phyloP scores from a whole-genome alignment of 768 basidiomycete species.

The Lentinula guzmanii region DNA sequence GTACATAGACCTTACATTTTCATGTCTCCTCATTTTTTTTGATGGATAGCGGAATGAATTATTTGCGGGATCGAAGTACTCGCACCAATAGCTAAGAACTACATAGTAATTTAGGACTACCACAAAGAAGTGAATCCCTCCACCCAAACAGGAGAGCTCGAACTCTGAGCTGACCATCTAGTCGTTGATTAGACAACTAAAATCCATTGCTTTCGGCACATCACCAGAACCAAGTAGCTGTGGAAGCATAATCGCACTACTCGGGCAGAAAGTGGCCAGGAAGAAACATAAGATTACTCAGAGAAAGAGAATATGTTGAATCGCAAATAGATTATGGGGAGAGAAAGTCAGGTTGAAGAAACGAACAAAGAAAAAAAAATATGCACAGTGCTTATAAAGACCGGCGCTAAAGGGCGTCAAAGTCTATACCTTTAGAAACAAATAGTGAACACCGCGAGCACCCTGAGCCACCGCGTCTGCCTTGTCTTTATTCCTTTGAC shows the following conservation, averaged over 20 bases:
- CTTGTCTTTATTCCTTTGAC: too few relatives aligned
- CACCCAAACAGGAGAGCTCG: constrained; percentile 26
- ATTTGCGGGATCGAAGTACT: too few relatives aligned
- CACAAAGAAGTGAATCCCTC: constrained; percentile 23
- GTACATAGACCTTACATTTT: not conserved
- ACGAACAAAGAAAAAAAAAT: not conserved
- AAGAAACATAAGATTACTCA: not conserved
- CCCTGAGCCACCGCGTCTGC: not conserved
- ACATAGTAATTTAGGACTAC: constrained; percentile 24
- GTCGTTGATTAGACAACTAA: constrained; percentile 49
- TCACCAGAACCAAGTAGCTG: constrained; percentile 81
- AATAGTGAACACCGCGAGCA: constrained; percentile 13
- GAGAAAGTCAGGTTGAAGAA: not conserved
- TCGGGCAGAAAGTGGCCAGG: constrained; percentile 74
- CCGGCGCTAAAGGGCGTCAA: not conserved
- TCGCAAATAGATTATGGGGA: too few relatives aligned
- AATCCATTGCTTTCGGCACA: constrained; percentile 53
- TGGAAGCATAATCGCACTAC: constrained; percentile 51
- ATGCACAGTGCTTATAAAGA: not conserved
- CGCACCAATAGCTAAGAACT: not conserved
- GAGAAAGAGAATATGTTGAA: not conserved
- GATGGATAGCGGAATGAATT: too few relatives aligned
- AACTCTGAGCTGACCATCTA: constrained; percentile 40
- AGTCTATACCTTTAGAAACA: constrained; percentile 12
- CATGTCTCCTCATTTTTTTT: not conserved